A percentile compares a stretch with the other conserved stretches of the same genome.
These are phyloP conservation scores for Russula dissimulans DNA, from an alignment of 768 basidiomycete species.

Conservation along the genomic window DNA sequence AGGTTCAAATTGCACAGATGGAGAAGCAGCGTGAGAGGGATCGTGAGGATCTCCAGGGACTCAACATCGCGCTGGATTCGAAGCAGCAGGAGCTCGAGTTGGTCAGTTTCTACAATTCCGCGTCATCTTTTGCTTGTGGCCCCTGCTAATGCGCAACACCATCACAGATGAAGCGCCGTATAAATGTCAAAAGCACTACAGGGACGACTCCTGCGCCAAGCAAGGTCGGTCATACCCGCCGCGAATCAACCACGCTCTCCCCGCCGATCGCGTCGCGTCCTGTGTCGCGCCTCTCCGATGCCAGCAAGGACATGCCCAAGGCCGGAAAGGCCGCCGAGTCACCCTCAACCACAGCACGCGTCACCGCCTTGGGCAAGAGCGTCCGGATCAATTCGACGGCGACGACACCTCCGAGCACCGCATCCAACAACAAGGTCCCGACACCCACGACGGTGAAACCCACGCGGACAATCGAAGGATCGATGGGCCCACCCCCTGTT, in stretches of 20 bases:
- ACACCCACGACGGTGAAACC: constrained; percentile 14
- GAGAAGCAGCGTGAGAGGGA: constrained; percentile 56
- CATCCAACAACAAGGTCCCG: not conserved
- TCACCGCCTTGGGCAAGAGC: constrained; percentile 18
- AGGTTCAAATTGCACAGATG: constrained; percentile 67
- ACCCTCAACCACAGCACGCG: not conserved
- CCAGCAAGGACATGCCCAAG: constrained; percentile 13
- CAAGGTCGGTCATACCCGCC: constrained; percentile 15
- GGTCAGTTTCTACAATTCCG: constrained; percentile 36
- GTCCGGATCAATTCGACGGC: constrained; percentile 15
- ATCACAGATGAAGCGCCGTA: constrained; percentile 17
- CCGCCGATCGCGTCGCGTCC: constrained; percentile 13
- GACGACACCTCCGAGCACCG: constrained; percentile 2
- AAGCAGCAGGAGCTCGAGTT: constrained; percentile 93
- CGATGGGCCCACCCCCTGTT: constrained; percentile 13
- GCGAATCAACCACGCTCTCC: constrained; percentile 15
- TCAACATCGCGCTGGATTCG: constrained; percentile 87
- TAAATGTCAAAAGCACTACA: constrained; percentile 15
- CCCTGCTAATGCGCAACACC: not conserved
- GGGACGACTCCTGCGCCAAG: constrained; percentile 11
- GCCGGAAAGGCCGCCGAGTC: constrained; percentile 6
- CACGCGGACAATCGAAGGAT: constrained; percentile 3
- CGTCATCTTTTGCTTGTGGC: not conserved
- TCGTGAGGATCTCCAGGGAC: constrained; percentile 69
- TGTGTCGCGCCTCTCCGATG: constrained; percentile 18